Conservation (phyloP, 768 basidiomycete species). For the Tulasnella sp. region DNA sequence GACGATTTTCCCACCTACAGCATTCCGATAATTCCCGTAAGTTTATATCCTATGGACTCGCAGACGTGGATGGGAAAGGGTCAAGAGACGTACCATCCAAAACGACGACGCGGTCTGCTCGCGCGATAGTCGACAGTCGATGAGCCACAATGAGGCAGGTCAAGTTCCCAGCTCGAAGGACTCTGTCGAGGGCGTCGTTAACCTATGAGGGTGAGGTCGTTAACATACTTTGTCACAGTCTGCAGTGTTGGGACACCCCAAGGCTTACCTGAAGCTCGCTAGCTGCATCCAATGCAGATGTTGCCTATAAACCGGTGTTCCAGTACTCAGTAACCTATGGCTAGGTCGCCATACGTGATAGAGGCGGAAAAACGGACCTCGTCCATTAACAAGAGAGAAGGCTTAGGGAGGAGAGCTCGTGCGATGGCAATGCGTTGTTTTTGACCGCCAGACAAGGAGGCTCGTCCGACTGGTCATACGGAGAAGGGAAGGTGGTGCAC, state of each 20-base stretch:
- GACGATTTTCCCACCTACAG: constrained; percentile 69
- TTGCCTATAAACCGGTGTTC: constrained; percentile 37
- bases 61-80: background rate
- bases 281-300: constrained; percentile 75
- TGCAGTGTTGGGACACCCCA: background rate
- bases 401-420: constrained; percentile 85
- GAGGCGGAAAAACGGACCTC: constrained; percentile 52
- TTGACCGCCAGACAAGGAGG: constrained; percentile 77
- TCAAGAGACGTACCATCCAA: constrained; percentile 64
- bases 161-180: constrained; percentile 74
- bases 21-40: background rate
- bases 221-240: background rate
- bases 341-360: background rate
- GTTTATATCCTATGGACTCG: background rate
- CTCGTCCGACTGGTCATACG: constrained; percentile 59
- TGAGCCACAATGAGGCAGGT: constrained; percentile 92
- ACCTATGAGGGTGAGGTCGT: constrained; percentile 51
- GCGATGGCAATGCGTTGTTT: constrained; percentile 54
- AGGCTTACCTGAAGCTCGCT: constrained; percentile 70
- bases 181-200: constrained; percentile 89
- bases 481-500: background rate
- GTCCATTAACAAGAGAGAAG: constrained; percentile 83
- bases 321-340: constrained; percentile 40
- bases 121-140: constrained; percentile 83
- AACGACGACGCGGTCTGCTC: constrained; percentile 88